A percentile compares a stretch with the other conserved stretches of the same genome.
Conservation (phyloP, 345 rosid genomes). For the Euclidium syriacum region DNA sequence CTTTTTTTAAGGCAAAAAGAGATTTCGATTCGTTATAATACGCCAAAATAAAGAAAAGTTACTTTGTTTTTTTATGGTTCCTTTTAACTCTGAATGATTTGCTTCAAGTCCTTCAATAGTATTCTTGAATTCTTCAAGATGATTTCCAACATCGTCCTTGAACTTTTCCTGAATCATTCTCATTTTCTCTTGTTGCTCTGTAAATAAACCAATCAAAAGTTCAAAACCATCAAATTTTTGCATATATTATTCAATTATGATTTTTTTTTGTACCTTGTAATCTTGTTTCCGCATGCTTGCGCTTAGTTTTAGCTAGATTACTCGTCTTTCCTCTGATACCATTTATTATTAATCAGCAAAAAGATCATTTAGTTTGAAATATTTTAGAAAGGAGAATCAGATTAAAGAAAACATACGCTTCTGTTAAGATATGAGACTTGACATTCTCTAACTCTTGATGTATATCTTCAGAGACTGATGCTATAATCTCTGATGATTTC, state of each 20-base stretch:
- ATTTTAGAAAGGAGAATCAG: slow-evolving; percentile 4
- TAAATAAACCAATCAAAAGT: background rate
- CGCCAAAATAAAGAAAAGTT: slow-evolving; percentile 22
- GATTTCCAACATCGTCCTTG: slow-evolving; percentile 53
- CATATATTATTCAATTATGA: too few species aligned
- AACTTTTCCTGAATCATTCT: slow-evolving; percentile 60
- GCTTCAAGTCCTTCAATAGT: slow-evolving; percentile 57
- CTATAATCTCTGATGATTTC: slow-evolving; percentile 72
- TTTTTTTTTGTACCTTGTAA: slow-evolving; percentile 49
- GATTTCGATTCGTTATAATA: background rate
- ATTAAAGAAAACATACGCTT: slow-evolving; percentile 49
- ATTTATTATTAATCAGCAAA: slow-evolving; percentile 28
- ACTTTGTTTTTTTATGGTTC: slow-evolving; percentile 76
- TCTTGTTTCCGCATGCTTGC: slow-evolving; percentile 67
- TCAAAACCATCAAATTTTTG: background rate
- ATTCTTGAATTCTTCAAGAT: slow-evolving; percentile 53
- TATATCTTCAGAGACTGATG: slow-evolving; percentile 66
- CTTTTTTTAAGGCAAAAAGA: background rate
- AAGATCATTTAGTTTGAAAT: slow-evolving; percentile 21
- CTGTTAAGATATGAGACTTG: slow-evolving; percentile 63
- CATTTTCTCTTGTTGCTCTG: slow-evolving; percentile 77
- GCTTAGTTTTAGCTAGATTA: slow-evolving; percentile 54
- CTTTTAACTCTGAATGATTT: slow-evolving; percentile 59
- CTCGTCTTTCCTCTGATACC: slow-evolving; percentile 58
- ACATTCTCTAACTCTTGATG: slow-evolving; percentile 52